Percentiles rank a stretch among this genome's conserved stretches.
Conservation (phyloP, 1,284 basidiomycete species). For the Hypsizygus ulmarius region DNA sequence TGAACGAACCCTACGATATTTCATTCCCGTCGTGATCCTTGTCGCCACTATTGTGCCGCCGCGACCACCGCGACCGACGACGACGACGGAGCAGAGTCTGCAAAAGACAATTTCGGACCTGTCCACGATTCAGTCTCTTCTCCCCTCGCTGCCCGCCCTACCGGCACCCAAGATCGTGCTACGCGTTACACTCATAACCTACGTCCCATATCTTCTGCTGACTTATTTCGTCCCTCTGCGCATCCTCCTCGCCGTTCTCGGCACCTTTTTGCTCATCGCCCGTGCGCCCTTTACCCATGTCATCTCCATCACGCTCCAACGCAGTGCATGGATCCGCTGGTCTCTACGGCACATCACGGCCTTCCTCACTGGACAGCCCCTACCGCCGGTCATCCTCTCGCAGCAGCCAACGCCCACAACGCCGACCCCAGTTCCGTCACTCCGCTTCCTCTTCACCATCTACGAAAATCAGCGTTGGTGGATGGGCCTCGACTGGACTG, state of each 20-base stretch:
- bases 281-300: slow-evolving; percentile 63
- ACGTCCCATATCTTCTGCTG: slow-evolving; percentile 58
- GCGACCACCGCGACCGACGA: slow-evolving; percentile 29
- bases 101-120: slow-evolving; percentile 55
- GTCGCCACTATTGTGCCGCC: slow-evolving; percentile 35
- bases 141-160: slow-evolving; percentile 34
- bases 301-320: slow-evolving; percentile 51
- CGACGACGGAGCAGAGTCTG: slow-evolving; percentile 64
- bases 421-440: slow-evolving; percentile 34
- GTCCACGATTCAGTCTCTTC: slow-evolving; percentile 49
- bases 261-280: slow-evolving; percentile 58
- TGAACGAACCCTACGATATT: slow-evolving; percentile 43
- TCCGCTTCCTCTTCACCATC: slow-evolving; percentile 84
- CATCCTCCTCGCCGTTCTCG: slow-evolving; percentile 55
- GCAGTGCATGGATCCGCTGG: slow-evolving; percentile 70
- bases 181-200: slow-evolving; percentile 49
- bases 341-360: slow-evolving; percentile 47
- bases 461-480: slow-evolving; percentile 97
- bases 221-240: slow-evolving; percentile 57
- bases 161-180: slow-evolving; percentile 31
- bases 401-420: slow-evolving; percentile 35
- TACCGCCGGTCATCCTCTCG: slow-evolving; percentile 41
- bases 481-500: slow-evolving; percentile 90
- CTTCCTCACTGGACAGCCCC: slow-evolving; percentile 49
- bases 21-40: slow-evolving; percentile 37